Base-by-base conservation (phyloP, 768 basidiomycete species). In the Leccinum disarticulatum region DNA sequence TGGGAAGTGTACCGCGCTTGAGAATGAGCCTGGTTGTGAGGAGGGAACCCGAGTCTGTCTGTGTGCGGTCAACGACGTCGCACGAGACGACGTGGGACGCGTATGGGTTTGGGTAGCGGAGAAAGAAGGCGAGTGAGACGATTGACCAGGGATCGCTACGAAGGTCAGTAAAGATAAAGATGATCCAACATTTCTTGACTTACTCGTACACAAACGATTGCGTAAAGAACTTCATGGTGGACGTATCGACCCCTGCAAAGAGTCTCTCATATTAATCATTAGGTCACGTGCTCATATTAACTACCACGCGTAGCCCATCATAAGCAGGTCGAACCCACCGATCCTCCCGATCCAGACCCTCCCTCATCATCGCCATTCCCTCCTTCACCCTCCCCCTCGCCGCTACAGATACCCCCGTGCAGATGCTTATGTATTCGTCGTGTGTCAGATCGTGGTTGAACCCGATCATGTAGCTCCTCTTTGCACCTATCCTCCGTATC, bases 81-180 rank as follows among this genome's bases (percentile, higher is more conserved):
- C 93, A 95, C 4, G 95, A 95, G 65, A 95, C 77, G 73, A 98
- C 89, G 77, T 98, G 95, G 38, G 90, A 80, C 6, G 95, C 92
- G 69, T 93, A 93, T 52, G 95, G 94, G 72, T 97, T 98, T 4
- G 95, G 95, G 75, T 97, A 98, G 63, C 95, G 90, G 60, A 97
- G 79, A 72, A 95, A 95, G 80, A 90, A 97, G 13, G 95, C 95
- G 63, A 96, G 81, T 19, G 95, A 87, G 60, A 96, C 91, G 65
- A 91, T 95, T 58, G 91, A 81, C 86, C 95, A 94, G 73, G 94
- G 85, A 84, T 97, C 93, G 81, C 94, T 95, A 49, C 1, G 1
- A 1, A 28, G 53, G 17, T 2, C 0, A 13, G 1, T 1, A 2
- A 4, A 38, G 38, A 43, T 43, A n/a, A n/a, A n/a, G n/a, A 5